phyloP scores from a whole-genome alignment of 352 stramenopile genomes.

The Globisporangium camurandrum region DNA sequence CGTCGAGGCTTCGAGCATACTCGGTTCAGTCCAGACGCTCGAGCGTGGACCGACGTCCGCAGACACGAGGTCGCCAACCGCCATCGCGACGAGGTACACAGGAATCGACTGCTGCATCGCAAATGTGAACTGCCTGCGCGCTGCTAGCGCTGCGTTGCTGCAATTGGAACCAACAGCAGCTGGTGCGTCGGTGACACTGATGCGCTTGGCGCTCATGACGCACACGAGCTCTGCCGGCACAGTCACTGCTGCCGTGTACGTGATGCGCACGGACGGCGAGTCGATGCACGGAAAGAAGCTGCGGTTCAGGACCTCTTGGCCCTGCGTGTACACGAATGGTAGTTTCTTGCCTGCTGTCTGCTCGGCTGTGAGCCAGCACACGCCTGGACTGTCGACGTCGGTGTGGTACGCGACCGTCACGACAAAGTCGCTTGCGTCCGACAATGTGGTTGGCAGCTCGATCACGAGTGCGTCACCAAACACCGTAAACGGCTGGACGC shows the following conservation, averaged over 20 bases:
- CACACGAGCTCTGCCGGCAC: slow-evolving; percentile 90
- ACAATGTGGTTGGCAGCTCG: slow-evolving; percentile 18
- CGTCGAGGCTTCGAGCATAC: slow-evolving; percentile 65
- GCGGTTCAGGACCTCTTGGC: slow-evolving; percentile 80
- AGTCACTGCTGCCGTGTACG: slow-evolving; percentile 90
- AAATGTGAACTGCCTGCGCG: slow-evolving; percentile 43
- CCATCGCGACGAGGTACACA: slow-evolving; percentile 81
- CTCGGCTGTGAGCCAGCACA: slow-evolving; percentile 80
- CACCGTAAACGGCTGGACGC: slow-evolving; percentile 45
- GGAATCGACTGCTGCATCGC: slow-evolving; percentile 81
- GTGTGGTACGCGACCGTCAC: slow-evolving; percentile 63
- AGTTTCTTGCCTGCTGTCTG: slow-evolving; percentile 74
- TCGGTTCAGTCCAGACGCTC: slow-evolving; percentile 76
- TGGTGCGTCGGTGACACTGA: slow-evolving; percentile 9
- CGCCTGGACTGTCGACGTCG: slow-evolving; percentile 46
- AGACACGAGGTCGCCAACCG: slow-evolving; percentile 65
- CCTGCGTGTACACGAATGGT: slow-evolving; percentile 82
- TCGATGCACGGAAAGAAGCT: slow-evolving; percentile 89
- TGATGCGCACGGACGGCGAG: slow-evolving; percentile 92
- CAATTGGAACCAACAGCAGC: slow-evolving; percentile 9
- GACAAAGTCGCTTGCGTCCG: slow-evolving; percentile 17
- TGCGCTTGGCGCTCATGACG: slow-evolving; percentile 74
- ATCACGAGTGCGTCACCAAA: slow-evolving; percentile 58
- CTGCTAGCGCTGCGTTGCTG: neutral
- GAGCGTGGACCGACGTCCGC: slow-evolving; percentile 59